Evolutionary conservation across 306 rosid genomes (phyloP), one percentile per base, ranked within the genome.

Genomic region (Citrullus mucosospermus): DNA sequence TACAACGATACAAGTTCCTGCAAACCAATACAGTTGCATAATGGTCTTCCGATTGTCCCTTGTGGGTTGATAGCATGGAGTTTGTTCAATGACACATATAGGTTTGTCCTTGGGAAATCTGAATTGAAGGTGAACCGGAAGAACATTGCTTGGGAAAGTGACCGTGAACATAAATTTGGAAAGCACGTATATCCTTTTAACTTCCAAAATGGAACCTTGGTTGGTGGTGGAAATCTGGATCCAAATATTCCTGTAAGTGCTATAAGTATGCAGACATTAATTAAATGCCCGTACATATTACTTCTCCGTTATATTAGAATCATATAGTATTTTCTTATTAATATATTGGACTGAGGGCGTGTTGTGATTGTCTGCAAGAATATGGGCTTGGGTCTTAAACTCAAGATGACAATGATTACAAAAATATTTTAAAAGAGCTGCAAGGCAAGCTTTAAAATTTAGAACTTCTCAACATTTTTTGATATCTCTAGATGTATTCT

Each of bases 61-160:
- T 95, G 98, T 81, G 98, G 98, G 65, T 82, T 95, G 86, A 88
- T 91, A 54, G 97, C 98, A 36, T 95, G 98, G 98, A 95, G 98
- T 88, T 59, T 95, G 87, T 95, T 95, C 76, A 95, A 91, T 71
- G 97, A 95, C 80, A 92, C 97, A 3, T 95, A 86, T 76, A 73
- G 53, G 46, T 91, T 95, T 79, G 75, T 70, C 75, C 96, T 90
- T 39, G 93, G 95, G 75, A 83, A 85, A 79, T 85, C 96, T 18
- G 83, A 86, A 18, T 85, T 95, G 83, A 91, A 83, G 85, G 90
- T 91, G 66, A 88, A 92, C 86, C 86, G 90, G 89, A 92, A 88
- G 83, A 85, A 88, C 88, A 95, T 95, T 77, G 97, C 98, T 8
- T 95, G 98, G 98, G 85, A 91, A 87, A 95, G 98, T 78, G 98